phyloP scores from a whole-genome alignment of 371 early-diverging fungal species.

The Lichtheimia ramosa region DNA sequence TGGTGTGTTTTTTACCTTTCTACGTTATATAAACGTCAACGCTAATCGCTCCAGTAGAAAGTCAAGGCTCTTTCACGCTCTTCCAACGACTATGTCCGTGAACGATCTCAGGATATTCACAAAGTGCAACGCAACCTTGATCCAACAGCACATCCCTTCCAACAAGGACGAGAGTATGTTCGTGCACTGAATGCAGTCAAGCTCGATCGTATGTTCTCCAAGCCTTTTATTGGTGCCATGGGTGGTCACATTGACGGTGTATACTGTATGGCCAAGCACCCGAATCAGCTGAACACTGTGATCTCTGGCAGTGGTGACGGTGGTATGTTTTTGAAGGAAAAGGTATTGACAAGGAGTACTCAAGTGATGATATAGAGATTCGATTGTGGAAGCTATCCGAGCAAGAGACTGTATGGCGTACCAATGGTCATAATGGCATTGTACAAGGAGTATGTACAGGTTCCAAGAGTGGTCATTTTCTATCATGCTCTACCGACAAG shows the following conservation, averaged over 20 bases:
- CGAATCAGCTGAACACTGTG: constrained; percentile 74
- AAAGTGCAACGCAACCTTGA: constrained; percentile 92
- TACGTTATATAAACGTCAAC: too few relatives aligned
- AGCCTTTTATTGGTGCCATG: constrained; percentile 95
- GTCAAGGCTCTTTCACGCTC: constrained; percentile 88
- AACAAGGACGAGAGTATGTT: constrained; percentile 96
- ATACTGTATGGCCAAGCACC: constrained; percentile 92
- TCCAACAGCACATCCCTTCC: constrained; percentile 92
- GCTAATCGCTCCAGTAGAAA: constrained; percentile 58
- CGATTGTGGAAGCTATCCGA: constrained; percentile 83
- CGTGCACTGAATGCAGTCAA: constrained; percentile 97
- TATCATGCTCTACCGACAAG: constrained; percentile 90
- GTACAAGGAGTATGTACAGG: constrained; percentile 79
- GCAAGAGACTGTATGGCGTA: constrained; percentile 72
- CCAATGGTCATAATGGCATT: constrained; percentile 78
- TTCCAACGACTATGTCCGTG: constrained; percentile 78
- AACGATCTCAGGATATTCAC: constrained; percentile 85
- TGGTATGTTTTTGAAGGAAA: constrained; percentile 36
- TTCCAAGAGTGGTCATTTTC: constrained; percentile 63
- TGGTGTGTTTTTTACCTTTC: too few relatives aligned
- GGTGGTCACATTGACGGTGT: constrained; percentile 97
- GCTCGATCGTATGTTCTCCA: constrained; percentile 96
- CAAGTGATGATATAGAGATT: constrained; percentile 55
- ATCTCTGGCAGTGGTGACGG: constrained; percentile 95
- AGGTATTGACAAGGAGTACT: not conserved